Percentiles rank a stretch among this genome's conserved stretches.
Conservation (phyloP, 1,139 yeast species). For the Kurtzmaniella quercitrusa region DNA sequence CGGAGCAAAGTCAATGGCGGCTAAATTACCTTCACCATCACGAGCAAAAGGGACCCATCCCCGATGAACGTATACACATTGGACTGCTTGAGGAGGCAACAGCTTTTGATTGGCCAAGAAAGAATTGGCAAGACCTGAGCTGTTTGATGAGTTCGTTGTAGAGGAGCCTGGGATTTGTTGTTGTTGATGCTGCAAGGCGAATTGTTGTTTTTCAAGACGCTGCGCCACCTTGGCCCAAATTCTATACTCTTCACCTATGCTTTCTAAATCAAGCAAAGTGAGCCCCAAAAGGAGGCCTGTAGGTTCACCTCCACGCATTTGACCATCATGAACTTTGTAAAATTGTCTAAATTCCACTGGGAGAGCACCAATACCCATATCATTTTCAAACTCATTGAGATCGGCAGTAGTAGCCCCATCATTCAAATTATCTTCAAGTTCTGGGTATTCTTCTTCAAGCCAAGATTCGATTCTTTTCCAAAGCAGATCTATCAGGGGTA, state of each 20-base stretch:
- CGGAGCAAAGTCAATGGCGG: conserved; percentile 61
- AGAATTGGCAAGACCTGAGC: conserved; percentile 11
- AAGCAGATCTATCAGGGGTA: conserved; percentile 65
- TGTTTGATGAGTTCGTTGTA: conserved; percentile 7
- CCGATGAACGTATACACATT: conserved; percentile 51
- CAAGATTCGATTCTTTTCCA: conserved; percentile 74
- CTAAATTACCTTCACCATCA: conserved; percentile 57
- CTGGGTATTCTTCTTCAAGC: conserved; percentile 78
- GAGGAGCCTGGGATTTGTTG: conserved; percentile 8
- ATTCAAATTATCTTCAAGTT: conserved; percentile 66
- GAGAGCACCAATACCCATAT: conserved; percentile 57
- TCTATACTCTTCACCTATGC: conserved; percentile 63
- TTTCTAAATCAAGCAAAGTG: conserved; percentile 66
- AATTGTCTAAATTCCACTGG: conserved; percentile 78
- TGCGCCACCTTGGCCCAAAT: conserved; percentile 71
- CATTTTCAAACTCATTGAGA: conserved; percentile 72
- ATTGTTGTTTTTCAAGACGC: conserved; percentile 42
- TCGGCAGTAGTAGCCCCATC: conserved; percentile 73
- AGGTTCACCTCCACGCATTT: conserved; percentile 70
- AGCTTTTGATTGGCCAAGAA: conserved; percentile 52
- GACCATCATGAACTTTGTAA: conserved; percentile 77
- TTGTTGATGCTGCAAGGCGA: conserved; percentile 28
- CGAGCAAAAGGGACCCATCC: conserved; percentile 60
- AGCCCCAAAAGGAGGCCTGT: conserved; percentile 73
- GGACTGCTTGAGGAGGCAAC: conserved; percentile 54